These are phyloP conservation scores for Boeremia exigua DNA, from an alignment of 2,329 filamentous ascomycete genomes.

Conservation along the genomic window DNA sequence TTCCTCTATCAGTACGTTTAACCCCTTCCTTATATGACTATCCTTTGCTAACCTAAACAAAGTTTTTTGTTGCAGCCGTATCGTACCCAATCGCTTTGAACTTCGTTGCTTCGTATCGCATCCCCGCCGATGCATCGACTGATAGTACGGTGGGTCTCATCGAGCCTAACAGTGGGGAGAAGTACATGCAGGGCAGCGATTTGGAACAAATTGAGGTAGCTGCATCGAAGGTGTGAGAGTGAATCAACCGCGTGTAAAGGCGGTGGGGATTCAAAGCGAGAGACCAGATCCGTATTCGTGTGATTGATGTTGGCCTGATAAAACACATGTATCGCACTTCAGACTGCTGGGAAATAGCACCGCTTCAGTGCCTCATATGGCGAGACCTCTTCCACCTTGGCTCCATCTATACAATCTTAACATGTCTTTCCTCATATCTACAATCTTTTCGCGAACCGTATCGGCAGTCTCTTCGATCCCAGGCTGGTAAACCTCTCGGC, in stretches of 20 bases:
- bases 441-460: not conserved
- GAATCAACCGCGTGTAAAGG: not conserved
- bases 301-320: too few relatives aligned
- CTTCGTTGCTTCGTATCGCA: not conserved
- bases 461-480: not conserved
- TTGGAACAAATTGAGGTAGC: not conserved
- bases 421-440: slow-evolving; percentile 6
- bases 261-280: too few relatives aligned
- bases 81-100: not conserved
- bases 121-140: not conserved
- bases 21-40: not conserved
- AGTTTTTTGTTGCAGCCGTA: not conserved
- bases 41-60: not conserved
- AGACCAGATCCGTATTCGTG: too few relatives aligned
- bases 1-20: not conserved
- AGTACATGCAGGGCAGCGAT: not conserved
- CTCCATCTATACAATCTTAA: slow-evolving; percentile 1
- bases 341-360: not conserved
- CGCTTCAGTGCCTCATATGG: not conserved
- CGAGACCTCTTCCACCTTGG: not conserved
- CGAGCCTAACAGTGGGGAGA: not conserved
- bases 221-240: not conserved
- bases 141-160: not conserved
- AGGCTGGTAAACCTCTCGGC: not conserved
- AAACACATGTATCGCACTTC: too few relatives aligned